These are phyloP conservation scores for Yarrowia deformans DNA, from an alignment of 805 yeast species.

Conservation along the genomic window DNA sequence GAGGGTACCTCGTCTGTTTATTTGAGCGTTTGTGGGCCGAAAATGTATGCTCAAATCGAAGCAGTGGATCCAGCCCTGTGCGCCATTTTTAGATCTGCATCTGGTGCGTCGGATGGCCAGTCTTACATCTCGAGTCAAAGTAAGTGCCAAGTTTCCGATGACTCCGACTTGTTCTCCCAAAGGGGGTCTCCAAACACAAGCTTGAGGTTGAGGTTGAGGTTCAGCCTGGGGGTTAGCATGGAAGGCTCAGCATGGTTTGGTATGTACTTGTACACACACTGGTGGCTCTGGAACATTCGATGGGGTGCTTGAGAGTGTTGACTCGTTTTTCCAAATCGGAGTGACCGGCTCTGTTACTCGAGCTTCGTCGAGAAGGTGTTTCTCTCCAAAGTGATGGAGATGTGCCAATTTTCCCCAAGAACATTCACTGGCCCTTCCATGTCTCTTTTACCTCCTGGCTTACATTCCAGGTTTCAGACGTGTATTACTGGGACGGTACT, in stretches of 20 bases:
- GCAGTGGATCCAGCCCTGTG: conserved; percentile 25
- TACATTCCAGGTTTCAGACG: conserved; percentile 17
- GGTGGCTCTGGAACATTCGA: too few species aligned
- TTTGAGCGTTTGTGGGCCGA: too few species aligned
- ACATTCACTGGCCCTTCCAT: not conserved
- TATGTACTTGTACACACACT: not conserved
- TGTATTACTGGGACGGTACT: not conserved
- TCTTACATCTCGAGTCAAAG: conserved; percentile 11
- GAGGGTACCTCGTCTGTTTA: too few species aligned
- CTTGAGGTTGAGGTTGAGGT: conserved; percentile 14
- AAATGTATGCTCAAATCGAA: not conserved
- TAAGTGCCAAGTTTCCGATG: conserved; percentile 17
- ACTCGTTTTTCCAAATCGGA: too few species aligned
- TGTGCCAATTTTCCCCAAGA: too few species aligned
- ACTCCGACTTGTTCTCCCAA: conserved; percentile 17
- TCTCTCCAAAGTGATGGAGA: too few species aligned
- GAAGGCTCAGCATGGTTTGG: not conserved
- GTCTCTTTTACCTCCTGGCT: not conserved
- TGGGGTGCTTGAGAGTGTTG: too few species aligned
- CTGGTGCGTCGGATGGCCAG: conserved; percentile 3
- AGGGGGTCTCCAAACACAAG: conserved; percentile 4
- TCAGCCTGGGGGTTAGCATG: not conserved
- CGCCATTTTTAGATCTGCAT: conserved; percentile 28
- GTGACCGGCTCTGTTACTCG: too few species aligned
- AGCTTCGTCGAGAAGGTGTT: too few species aligned